phyloP scores from a whole-genome alignment of 768 basidiomycete genomes.

The Tylopilus subfusipes region DNA sequence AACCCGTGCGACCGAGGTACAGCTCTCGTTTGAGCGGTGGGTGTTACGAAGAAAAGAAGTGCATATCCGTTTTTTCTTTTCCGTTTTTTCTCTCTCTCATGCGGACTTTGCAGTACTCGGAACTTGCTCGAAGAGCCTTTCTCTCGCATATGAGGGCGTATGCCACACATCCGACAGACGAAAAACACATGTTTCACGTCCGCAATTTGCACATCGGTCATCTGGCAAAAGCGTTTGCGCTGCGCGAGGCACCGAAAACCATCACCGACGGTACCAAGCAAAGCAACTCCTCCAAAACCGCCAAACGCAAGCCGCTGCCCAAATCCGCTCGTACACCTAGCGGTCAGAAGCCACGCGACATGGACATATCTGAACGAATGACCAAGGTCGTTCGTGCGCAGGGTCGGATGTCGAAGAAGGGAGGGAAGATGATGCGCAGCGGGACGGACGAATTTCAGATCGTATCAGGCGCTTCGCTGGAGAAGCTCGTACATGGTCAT shows the following conservation, averaged over 20 bases:
- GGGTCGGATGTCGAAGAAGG: conserved; percentile 76
- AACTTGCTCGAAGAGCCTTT: conserved; percentile 80
- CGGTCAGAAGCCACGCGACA: conserved; percentile 27
- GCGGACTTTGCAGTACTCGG: conserved; percentile 56
- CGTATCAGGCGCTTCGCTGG: conserved; percentile 57
- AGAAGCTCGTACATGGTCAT: conserved; percentile 46
- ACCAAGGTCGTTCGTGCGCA: conserved; percentile 77
- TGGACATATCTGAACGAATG: conserved; percentile 57
- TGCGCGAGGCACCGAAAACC: conserved; percentile 74
- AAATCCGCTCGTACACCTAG: conserved; percentile 13
- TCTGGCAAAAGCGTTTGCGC: conserved; percentile 85
- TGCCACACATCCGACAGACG: conserved; percentile 91
- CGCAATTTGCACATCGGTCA: conserved; percentile 93
- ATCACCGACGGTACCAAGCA: conserved; percentile 30
- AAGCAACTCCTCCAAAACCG: neutral
- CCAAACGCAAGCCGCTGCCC: neutral
- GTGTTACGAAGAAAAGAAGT: conserved; percentile 73
- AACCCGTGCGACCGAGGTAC: conserved; percentile 89
- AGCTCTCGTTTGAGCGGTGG: conserved; percentile 94
- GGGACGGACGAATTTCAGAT: conserved; percentile 79
- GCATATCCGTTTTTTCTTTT: conserved; percentile 22
- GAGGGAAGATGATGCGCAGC: conserved; percentile 67
- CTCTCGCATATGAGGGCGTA: conserved; percentile 94
- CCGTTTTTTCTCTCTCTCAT: conserved; percentile 3
- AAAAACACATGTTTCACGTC: conserved; percentile 97